Conservation (phyloP, 2,329 filamentous ascomycete species). For the Pseudovirgaria hyperparasitica region DNA sequence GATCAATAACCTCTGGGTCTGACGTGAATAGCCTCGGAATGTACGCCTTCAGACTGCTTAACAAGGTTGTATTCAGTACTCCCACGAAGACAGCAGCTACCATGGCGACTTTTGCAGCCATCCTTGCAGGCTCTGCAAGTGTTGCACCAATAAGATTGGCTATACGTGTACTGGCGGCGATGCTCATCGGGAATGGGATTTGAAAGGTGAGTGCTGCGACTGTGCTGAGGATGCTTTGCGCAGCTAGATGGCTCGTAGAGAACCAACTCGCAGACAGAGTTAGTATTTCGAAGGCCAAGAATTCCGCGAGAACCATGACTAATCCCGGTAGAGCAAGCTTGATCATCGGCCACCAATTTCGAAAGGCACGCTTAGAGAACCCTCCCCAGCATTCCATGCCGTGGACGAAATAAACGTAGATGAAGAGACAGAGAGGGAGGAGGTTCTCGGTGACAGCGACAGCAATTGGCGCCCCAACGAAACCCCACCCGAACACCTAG, state of each 20-base stretch:
- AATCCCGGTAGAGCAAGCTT: conserved; percentile 77
- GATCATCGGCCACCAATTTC: conserved; percentile 76
- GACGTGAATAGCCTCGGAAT: conserved; percentile 68
- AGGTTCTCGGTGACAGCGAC: conserved; percentile 64
- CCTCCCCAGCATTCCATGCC: conserved; percentile 73
- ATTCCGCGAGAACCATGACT: conserved; percentile 89
- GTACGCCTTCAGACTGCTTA: conserved; percentile 54
- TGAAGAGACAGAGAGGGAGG: conserved; percentile 57
- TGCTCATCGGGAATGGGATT: conserved; percentile 81
- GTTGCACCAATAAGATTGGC: conserved; percentile 87
- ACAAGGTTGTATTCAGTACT: conserved; percentile 60
- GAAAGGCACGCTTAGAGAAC: conserved; percentile 54
- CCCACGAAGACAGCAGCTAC: conserved; percentile 58
- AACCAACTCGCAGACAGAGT: conserved; percentile 74
- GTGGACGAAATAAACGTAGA: conserved; percentile 60
- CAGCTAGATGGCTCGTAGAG: conserved; percentile 66
- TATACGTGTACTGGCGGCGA: conserved; percentile 76
- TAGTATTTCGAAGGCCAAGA: conserved; percentile 82
- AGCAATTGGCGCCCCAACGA: conserved; percentile 68
- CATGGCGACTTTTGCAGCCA: conserved; percentile 65
- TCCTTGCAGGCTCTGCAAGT: conserved; percentile 67
- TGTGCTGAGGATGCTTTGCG: conserved; percentile 74
- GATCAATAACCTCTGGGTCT: conserved; percentile 50
- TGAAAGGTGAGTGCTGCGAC: conserved; percentile 74
- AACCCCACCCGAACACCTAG: conserved; percentile 31